These are phyloP conservation scores for Hypericum perforatum DNA, from an alignment of 345 rosid species.

Conservation along the genomic window DNA sequence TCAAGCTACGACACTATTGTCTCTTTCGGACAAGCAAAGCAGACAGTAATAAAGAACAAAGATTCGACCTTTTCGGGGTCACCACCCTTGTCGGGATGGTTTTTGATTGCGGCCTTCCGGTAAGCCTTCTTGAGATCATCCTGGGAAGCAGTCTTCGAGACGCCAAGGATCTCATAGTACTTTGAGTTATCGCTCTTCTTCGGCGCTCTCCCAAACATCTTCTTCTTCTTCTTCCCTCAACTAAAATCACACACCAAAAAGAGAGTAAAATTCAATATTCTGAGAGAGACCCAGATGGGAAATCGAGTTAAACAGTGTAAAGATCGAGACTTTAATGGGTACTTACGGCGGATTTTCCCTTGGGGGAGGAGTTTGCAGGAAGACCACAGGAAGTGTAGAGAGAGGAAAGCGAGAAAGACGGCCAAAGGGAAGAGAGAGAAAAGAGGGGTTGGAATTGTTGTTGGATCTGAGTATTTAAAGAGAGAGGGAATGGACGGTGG, in stretches of 20 bases:
- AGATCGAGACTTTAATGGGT: too few species aligned
- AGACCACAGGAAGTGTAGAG: background rate
- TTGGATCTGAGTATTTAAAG: slow-evolving; percentile 1
- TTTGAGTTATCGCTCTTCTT: slow-evolving; percentile 59
- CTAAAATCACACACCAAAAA: background rate
- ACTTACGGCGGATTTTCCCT: too few species aligned
- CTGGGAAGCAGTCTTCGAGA: slow-evolving; percentile 36
- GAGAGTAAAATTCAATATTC: background rate
- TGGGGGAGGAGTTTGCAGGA: too few species aligned
- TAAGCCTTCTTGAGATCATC: slow-evolving; percentile 68
- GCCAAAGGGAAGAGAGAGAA: slow-evolving; percentile 9
- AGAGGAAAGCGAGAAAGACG: background rate
- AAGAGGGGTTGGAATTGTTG: background rate
- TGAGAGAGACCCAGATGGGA: background rate
- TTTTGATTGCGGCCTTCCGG: slow-evolving; percentile 56
- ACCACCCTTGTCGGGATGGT: slow-evolving; percentile 69
- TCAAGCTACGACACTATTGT: background rate
- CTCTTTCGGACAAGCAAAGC: background rate
- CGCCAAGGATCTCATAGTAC: slow-evolving; percentile 63
- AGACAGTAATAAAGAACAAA: too few species aligned
- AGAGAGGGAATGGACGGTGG: slow-evolving; percentile 13
- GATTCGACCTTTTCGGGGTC: slow-evolving; percentile 53
- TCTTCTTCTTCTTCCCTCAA: background rate
- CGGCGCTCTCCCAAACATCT: slow-evolving; percentile 57
- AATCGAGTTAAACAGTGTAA: background rate